Evolutionary conservation across 805 yeast genomes (phyloP), one percentile per base, ranked within the genome.

Genomic region (Metschnikowia cerradonensis): DNA sequence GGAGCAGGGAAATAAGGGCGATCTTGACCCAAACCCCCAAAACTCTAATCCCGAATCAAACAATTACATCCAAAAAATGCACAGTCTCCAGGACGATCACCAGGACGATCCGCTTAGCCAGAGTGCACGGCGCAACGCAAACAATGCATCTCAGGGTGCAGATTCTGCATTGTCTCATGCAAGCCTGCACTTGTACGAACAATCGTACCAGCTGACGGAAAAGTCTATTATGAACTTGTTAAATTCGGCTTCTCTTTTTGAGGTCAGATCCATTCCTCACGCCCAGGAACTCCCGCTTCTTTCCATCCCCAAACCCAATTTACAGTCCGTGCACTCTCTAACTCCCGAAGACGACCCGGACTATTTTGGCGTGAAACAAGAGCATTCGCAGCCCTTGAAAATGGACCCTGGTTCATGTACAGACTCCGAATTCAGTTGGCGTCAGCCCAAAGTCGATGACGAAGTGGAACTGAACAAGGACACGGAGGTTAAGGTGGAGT

Each of bases 221-320:
- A 68, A 68, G 51, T 69, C 77, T 0, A 73, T 72, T 4, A 63
- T 73, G 70, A 68, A 71, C 51, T 59, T 73, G 33, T 61, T 73
- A 40, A 61, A 66, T 26, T 61, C 65, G 23, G 57, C 63, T 2
- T 53, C 60, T 6, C 59, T 48, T 22, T n/a, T 41, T 3, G 52
- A 53, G 10, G 43, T 56, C 38, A 34, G 39, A 6, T 11, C 23
- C 17, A 32, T 19, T 4, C 13, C 45, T 11, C n/a, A 5, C 4
- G 26, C 14, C 4, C n/a, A 6, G 26, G 32, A 39, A n/a, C 22
- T 14, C 5, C 15, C 26, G 11, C 26, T 38, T 17, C 20, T 38
- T 23, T 39, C 46, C 30, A 35, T 35, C 32, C 7, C 35, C 19
- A 44, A 44, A 4, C 47, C 47, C 23, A 19, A 15, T 23, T 35